phyloP scores from a whole-genome alignment of 805 yeast species.

The Ogataea saltuana region DNA sequence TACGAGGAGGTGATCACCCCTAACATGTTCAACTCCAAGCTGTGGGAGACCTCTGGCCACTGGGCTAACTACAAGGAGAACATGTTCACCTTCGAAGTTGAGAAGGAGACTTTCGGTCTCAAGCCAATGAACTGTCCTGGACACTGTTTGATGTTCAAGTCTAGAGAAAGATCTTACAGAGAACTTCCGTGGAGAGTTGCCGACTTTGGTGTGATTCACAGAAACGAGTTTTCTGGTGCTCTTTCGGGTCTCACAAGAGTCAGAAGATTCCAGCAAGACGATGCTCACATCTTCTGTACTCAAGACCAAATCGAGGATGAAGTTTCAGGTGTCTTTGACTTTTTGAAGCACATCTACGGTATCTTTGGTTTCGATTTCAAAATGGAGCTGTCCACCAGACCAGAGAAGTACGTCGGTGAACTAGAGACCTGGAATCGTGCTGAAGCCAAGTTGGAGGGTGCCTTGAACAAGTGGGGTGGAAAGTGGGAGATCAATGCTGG shows the following conservation, averaged over 20 bases:
- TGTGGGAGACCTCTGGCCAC: slow-evolving; percentile 99
- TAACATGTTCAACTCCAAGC: slow-evolving; percentile 94
- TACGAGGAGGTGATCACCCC: slow-evolving; percentile 99
- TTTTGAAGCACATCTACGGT: slow-evolving; percentile 83
- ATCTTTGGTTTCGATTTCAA: slow-evolving; percentile 92
- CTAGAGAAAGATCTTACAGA: slow-evolving; percentile 92
- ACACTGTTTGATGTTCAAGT: slow-evolving; percentile 89
- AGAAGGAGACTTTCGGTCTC: slow-evolving; percentile 91
- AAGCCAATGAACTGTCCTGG: slow-evolving; percentile 95
- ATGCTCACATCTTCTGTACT: slow-evolving; percentile 96
- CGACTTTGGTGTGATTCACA: slow-evolving; percentile 94
- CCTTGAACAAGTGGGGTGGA: slow-evolving; percentile 83
- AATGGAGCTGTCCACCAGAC: slow-evolving; percentile 97
- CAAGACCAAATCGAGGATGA: slow-evolving; percentile 87
- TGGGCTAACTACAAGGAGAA: slow-evolving; percentile 98
- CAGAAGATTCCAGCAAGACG: slow-evolving; percentile 98
- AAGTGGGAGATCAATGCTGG: slow-evolving; percentile 94
- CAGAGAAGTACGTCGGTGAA: slow-evolving; percentile 95
- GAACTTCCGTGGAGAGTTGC: slow-evolving; percentile 99
- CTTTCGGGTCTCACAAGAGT: slow-evolving; percentile 94
- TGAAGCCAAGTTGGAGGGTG: slow-evolving; percentile 77
- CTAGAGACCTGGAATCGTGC: slow-evolving; percentile 93
- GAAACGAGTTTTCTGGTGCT: slow-evolving; percentile 96
- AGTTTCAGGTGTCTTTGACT: slow-evolving; percentile 81
- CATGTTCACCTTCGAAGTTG: slow-evolving; percentile 96